Evolutionary conservation across 441 rosid species (phyloP).

Genomic region (Eugenia klotzschiana): DNA sequence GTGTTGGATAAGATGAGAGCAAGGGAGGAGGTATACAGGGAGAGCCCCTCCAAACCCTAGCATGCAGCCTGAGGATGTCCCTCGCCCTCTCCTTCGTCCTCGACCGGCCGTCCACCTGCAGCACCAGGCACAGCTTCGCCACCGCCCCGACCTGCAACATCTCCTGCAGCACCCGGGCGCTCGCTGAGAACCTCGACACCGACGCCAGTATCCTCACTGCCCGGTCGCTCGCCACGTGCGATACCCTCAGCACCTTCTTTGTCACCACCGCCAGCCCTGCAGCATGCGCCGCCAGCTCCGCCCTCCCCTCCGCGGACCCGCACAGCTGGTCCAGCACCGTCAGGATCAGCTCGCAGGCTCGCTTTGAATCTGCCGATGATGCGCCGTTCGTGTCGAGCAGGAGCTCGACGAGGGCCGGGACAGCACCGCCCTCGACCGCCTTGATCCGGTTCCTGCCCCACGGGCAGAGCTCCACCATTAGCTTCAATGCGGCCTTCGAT

Average conservation of each 20-base stretch:
- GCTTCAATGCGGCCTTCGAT: slow-evolving; percentile 28
- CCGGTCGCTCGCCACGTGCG: slow-evolving; percentile 23
- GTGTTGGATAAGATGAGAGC: slow-evolving; percentile 25
- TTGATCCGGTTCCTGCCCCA: slow-evolving; percentile 50
- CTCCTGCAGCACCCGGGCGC: slow-evolving; percentile 28
- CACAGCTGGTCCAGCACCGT: slow-evolving; percentile 23
- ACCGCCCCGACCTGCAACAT: slow-evolving; percentile 44
- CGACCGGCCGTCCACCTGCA: slow-evolving; percentile 16
- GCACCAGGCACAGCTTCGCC: slow-evolving; percentile 32
- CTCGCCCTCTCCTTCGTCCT: slow-evolving; percentile 30
- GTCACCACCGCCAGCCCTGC: slow-evolving; percentile 39
- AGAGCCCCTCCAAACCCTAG: slow-evolving; percentile 34
- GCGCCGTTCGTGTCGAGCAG: slow-evolving; percentile 10
- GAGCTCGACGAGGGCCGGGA: slow-evolving; percentile 19
- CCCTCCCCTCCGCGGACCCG: slow-evolving; percentile 40
- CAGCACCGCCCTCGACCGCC: slow-evolving; percentile 30
- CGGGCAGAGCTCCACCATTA: slow-evolving; percentile 29
- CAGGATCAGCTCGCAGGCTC: slow-evolving; percentile 18
- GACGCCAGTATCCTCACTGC: slow-evolving; percentile 32
- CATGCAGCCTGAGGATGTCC: slow-evolving; percentile 29
- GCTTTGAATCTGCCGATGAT: slow-evolving; percentile 12
- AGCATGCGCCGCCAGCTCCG: slow-evolving; percentile 31
- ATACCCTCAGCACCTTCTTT: slow-evolving; percentile 42
- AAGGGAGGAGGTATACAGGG: slow-evolving; percentile 28
- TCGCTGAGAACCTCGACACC: slow-evolving; percentile 20